phyloP scores from a whole-genome alignment of 805 yeast species.

The Saccharomycopsis sp. region DNA sequence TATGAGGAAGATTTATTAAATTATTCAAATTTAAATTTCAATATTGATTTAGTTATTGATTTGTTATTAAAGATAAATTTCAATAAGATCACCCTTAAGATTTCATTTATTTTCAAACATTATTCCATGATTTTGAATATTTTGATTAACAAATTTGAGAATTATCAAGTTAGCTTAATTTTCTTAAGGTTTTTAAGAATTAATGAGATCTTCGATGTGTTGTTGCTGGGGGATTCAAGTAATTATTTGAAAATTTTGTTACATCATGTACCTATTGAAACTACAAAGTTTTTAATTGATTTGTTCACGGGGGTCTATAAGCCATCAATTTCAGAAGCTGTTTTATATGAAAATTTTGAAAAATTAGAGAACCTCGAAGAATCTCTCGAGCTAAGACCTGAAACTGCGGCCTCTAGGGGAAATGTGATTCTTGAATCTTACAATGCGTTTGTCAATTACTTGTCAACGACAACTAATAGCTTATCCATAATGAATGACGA shows the following conservation, averaged over 20 bases:
- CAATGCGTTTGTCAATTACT: conserved; percentile 50
- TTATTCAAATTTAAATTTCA: conserved; percentile 18
- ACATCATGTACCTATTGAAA: conserved; percentile 65
- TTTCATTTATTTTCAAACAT: conserved; percentile 20
- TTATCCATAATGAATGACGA: conserved; percentile 19
- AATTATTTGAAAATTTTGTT: conserved; percentile 57
- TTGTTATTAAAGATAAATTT: conserved; percentile 19
- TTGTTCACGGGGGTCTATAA: conserved; percentile 82
- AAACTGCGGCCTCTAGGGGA: neutral
- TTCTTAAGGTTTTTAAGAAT: conserved; percentile 18
- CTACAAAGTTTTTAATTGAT: conserved; percentile 74
- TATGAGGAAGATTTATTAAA: conserved; percentile 6
- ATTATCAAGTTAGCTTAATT: conserved; percentile 12
- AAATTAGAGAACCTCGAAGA: conserved; percentile 15
- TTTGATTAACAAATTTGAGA: conserved; percentile 17
- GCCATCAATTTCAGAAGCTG: conserved; percentile 31
- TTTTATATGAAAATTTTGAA: conserved; percentile 11
- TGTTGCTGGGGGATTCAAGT: conserved; percentile 23
- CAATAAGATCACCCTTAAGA: conserved; percentile 15
- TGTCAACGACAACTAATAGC: conserved; percentile 31
- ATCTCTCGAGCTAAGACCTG: conserved; percentile 17
- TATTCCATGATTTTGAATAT: conserved; percentile 19
- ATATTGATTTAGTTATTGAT: conserved; percentile 18
- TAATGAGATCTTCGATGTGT: conserved; percentile 18
- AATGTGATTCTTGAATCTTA: conserved; percentile 42